These are phyloP conservation scores for Scheffersomyces quercinus DNA, from an alignment of 1,139 yeast genomes.

Conservation along the genomic window DNA sequence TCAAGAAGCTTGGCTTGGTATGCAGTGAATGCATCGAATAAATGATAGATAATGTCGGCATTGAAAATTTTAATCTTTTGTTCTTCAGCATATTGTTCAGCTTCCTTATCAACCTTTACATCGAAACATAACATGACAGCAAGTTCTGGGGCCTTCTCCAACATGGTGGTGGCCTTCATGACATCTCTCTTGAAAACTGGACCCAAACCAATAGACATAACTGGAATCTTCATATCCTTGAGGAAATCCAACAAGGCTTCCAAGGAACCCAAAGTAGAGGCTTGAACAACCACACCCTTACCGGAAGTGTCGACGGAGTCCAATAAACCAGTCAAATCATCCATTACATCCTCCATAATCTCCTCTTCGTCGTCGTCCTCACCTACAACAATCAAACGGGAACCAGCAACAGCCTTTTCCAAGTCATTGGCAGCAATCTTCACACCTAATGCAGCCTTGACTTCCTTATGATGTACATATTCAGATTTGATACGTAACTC, in stretches of 20 bases:
- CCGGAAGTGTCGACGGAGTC: constrained; percentile 95
- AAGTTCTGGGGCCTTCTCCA: constrained; percentile 91
- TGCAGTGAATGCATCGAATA: constrained; percentile 92
- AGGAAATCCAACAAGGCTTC: constrained; percentile 96
- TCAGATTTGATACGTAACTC: constrained; percentile 95
- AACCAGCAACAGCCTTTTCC: constrained; percentile 99
- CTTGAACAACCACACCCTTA: constrained; percentile 97
- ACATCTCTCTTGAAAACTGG: constrained; percentile 98
- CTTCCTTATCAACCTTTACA: constrained; percentile 95
- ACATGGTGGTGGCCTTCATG: constrained; percentile 95
- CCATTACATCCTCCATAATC: constrained; percentile 97
- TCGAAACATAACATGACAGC: constrained; percentile 98
- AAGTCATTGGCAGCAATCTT: constrained; percentile 97
- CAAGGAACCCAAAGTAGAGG: constrained; percentile 95
- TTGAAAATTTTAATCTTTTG: constrained; percentile 88
- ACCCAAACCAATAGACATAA: constrained; percentile 96
- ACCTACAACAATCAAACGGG: constrained; percentile 90
- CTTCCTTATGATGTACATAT: constrained; percentile 94
- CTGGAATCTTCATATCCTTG: constrained; percentile 98
- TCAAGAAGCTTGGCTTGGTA: constrained; percentile 88
- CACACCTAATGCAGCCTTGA: constrained; percentile 98
- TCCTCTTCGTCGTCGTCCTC: constrained; percentile 98
- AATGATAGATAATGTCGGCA: constrained; percentile 94
- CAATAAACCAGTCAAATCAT: constrained; percentile 89
- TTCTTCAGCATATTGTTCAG: constrained; percentile 95